Base-by-base conservation (phyloP, 257 asterid genomes). In the Paraleonurus japonicus region DNA sequence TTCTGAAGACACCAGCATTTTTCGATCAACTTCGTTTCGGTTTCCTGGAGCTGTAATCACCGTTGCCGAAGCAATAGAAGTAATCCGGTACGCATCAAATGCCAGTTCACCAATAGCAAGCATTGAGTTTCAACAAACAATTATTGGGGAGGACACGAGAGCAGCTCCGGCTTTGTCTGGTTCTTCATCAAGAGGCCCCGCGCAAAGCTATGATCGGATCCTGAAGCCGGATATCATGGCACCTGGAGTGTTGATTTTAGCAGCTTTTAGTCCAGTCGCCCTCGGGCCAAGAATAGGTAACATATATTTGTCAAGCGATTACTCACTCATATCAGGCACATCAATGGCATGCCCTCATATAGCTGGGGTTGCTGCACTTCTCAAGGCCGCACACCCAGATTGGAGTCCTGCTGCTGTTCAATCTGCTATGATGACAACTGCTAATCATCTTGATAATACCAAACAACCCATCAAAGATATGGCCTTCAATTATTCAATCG, bases 341-440 rank as follows among this genome's bases (percentile, higher is more conserved):
- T 82, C 87, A 5, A 79, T 82, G 87, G 73, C 84, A 1, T 79
- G 84, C 72, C 87, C 87, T 32, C 87, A 82, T 30, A 59, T 77
- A 15, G 51, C 87, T 0, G 84, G 87, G 5, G 58, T 79, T 2
- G 87, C 84, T 2, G 82, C 87, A 0, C 84, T 82, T 5, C 78
- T 82, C 8, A 82, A 73, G 67, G 76, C 78, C 0, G 86, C 84
- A 0, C 86, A 76, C 53, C 86, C 89, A 0, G 80, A 84, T 0
- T 84, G 89, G 86, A 79, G 85, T 43, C 81, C 89, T 0, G 74
- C 86, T 4, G 86, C 89, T 0, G 77, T 84, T 28, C 85, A 78
- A 12, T 84, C 89, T 0, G 86, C 86, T 7, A 81, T 84, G 89
- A 81, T 81, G 89, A 84, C 89, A 5, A 84, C 89, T 0, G 89